Base-by-base conservation (phyloP, 257 asterid genomes). In the Thymus mandschuricus region DNA sequence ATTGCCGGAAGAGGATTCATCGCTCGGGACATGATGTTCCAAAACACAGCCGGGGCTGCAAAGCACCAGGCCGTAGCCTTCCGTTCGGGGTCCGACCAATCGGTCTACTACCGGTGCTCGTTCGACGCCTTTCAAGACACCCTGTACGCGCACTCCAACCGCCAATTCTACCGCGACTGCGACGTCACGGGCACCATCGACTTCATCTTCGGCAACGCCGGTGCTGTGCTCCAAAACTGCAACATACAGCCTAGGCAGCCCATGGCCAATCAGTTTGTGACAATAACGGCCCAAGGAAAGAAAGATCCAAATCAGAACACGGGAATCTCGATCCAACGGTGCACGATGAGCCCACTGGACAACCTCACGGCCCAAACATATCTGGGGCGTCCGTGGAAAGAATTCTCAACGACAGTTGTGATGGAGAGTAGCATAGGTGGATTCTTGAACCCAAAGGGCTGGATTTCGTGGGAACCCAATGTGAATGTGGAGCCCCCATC, bases 11-110 rank as follows among this genome's bases (percentile, higher is more conserved):
- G 48, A 81, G 86, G 89, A 2, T 93, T 93, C 91, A 82, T 90
- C 0, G 97, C 94, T 0, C 81, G 79, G 44, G 95, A 85, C 83
- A 90, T 93, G 34, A 69, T 78, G 10, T 87, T 92, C 84, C 68
- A 5, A 68, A 92, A 90, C 91, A 85, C 92, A 0, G 98, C 97
- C 6, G 96, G 98, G 12, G 76, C 96, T 0, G n/a, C 0, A 3
- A 92, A 92, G 71, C 96, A 90, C 83, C 97, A 92, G 72, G 97
- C 98, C 0, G 97, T 90, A 30, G 97, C 98, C 59, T 21, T 92
- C 41, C 84, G 92, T 8, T 92, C 96, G 0, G 89, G 90, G 2
- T 92, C 98, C 0, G 93, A 92, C 62, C 71, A 75, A n/a, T 90
- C 96, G 0, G 91, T 90, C 7, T 86, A 81, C 81, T 87, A 79